Percentiles rank a stretch among this genome's conserved stretches.
These are phyloP conservation scores for Breynia disticha DNA, from an alignment of 441 rosid genomes.

Conservation along the genomic window DNA sequence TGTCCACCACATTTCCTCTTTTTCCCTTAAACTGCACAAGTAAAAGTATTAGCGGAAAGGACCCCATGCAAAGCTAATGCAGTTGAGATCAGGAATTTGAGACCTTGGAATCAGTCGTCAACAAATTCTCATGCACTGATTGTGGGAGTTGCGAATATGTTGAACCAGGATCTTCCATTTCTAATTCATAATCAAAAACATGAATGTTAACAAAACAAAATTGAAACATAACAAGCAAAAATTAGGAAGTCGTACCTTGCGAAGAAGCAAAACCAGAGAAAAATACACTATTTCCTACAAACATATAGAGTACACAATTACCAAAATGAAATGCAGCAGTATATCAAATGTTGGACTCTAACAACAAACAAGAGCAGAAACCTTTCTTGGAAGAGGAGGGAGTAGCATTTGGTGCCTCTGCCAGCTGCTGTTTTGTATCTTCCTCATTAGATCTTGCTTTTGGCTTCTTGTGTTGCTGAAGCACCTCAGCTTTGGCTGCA, in stretches of 20 bases:
- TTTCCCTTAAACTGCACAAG: conserved; percentile 40
- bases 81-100: not conserved
- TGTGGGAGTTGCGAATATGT: conserved; percentile 41
- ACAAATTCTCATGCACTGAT: conserved; percentile 46
- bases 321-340: not conserved
- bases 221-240: not conserved
- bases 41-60: conserved; percentile 1
- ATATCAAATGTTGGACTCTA: not conserved
- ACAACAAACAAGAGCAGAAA: not conserved
- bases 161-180: conserved; percentile 34
- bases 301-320: not conserved
- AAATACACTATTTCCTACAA: not conserved
- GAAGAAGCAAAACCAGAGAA: not conserved
- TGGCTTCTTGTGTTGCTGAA: conserved; percentile 36
- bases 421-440: not conserved
- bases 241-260: not conserved
- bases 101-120: conserved; percentile 42
- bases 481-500: conserved; percentile 47
- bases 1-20: conserved; percentile 47
- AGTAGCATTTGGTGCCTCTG: not conserved
- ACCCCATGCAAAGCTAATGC: not conserved
- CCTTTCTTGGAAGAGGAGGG: not conserved
- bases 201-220: not conserved
- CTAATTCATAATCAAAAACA: conserved; percentile 18
- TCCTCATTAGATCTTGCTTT: conserved; percentile 17